A percentile compares a stretch with the other conserved stretches of the same genome.
Conservation (phyloP, 495 filamentous ascomycete genomes). For the Aspergillus coremiiformis region DNA sequence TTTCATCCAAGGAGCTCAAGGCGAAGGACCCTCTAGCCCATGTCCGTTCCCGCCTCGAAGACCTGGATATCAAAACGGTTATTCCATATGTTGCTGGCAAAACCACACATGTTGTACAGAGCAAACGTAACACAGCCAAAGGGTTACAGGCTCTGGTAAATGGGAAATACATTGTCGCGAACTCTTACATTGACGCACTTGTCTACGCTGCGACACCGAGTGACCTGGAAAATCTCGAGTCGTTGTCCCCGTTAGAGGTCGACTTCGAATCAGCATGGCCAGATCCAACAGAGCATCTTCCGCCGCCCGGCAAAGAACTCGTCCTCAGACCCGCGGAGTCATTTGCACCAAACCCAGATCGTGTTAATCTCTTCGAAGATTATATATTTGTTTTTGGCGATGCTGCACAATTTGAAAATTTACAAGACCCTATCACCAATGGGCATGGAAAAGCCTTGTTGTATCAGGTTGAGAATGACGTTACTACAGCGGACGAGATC, state of each 20-base stretch:
- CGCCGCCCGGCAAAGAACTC: constrained; percentile 68
- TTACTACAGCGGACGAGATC: constrained; percentile 69
- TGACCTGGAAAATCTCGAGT: constrained; percentile 44
- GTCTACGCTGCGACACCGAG: constrained; percentile 57
- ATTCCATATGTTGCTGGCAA: constrained; percentile 57
- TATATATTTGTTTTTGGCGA: constrained; percentile 88
- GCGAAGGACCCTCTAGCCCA: constrained; percentile 56
- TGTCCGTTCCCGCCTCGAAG: constrained; percentile 59
- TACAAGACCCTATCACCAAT: constrained; percentile 64
- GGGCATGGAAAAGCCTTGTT: constrained; percentile 77
- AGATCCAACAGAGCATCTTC: constrained; percentile 59
- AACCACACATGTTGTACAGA: constrained; percentile 84
- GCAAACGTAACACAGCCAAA: constrained; percentile 83
- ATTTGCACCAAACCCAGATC: constrained; percentile 59
- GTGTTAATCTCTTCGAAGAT: constrained; percentile 71
- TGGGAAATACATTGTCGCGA: constrained; percentile 70
- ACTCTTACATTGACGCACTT: constrained; percentile 65
- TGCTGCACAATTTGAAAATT: constrained; percentile 64
- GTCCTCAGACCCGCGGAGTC: constrained; percentile 50
- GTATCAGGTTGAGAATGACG: constrained; percentile 51
- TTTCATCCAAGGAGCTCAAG: constrained; percentile 66
- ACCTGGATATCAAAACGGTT: constrained; percentile 79
- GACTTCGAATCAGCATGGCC: constrained; percentile 85
- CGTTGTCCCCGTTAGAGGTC: constrained; percentile 60
- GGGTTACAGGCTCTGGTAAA: constrained; percentile 84